Evolutionary conservation across 306 rosid genomes (phyloP), one percentile per base, ranked within the genome.

Genomic region (Hippophae rhamnoides): DNA sequence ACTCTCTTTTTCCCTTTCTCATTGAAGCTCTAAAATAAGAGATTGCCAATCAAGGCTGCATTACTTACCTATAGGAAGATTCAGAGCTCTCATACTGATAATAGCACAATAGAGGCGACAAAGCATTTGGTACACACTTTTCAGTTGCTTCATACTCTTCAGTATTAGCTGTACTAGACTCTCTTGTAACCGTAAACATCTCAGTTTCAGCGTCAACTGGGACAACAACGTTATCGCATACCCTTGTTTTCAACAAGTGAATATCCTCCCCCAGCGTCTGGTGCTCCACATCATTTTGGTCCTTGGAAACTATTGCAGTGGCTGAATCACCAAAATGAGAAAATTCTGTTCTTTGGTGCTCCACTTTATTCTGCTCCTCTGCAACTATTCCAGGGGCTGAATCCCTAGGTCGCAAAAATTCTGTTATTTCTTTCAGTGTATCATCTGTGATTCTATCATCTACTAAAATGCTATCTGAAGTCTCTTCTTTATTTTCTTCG

Each of bases 21-120:
- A 31, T 31, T 31, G 38, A 31, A 31, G 38, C 38, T 31, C 38
- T 31, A 31, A 4, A 31, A 4, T 31, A 18, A 18, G 38, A 31
- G 38, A 31, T 31, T 31, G 38, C 38, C 38, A 31, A 31, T 31
- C 38, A 31, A 31, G 38, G 3, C 38, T 31, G 38, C 38, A 31
- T 31, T 2, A 54, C 66, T 56, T 84, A 93, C 99, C 99, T 93
- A 71, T 86, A 82, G 67, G 99, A 88, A 65, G 99, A 88, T 54
- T 93, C 99, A 54, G 99, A 93, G 76, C 99, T 93, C 86, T 88
- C 99, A 72, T 89, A 88, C 68, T 93, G 99, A 81, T 65, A 75
- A 73, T 74, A 47, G 41, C 97, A 95, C 72, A 93, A 78, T 62
- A 88, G 89, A 45, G 99, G 97, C 47, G 86, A 69, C 67, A 88